Conservation (phyloP, 2,329 filamentous ascomycete genomes). For the Rhytidhysteron rufulum region DNA sequence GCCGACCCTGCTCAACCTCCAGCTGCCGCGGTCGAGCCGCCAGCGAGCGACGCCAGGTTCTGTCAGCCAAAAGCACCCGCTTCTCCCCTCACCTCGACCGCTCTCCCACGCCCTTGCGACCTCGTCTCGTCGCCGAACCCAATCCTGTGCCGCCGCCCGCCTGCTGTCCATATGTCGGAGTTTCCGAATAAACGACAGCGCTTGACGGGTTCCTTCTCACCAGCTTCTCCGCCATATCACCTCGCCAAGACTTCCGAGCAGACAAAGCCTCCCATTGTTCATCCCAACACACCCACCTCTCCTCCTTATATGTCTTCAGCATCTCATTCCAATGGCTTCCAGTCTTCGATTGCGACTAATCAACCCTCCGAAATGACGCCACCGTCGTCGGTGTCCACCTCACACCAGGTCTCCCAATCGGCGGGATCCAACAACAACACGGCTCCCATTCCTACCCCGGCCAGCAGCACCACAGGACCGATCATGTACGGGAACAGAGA, state of each 20-base stretch:
- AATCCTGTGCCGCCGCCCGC: no score
- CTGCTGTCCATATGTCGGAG: constrained; percentile 12
- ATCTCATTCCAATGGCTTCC: constrained; percentile 38
- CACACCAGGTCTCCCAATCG: constrained; percentile 31
- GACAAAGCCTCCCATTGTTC: constrained; percentile 38
- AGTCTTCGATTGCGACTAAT: constrained; percentile 22
- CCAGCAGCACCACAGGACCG: constrained; percentile 31
- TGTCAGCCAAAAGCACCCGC: constrained; percentile 9
- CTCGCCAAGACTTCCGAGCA: constrained; percentile 34
- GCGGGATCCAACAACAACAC: constrained; percentile 25
- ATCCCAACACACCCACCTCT: constrained; percentile 47
- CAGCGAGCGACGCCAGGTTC: constrained; percentile 19
- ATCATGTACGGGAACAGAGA: constrained; percentile 30
- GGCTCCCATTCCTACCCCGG: constrained; percentile 35
- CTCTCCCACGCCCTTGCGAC: not conserved
- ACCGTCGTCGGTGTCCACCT: constrained; percentile 40
- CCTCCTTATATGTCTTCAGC: constrained; percentile 46
- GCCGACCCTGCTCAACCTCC: constrained; percentile 3
- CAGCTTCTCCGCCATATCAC: constrained; percentile 42
- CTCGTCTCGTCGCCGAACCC: constrained; percentile 5
- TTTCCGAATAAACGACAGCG: constrained; percentile 33
- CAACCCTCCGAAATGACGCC: constrained; percentile 34
- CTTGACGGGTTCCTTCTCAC: constrained; percentile 42
- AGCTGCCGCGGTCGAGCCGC: constrained; percentile 28
- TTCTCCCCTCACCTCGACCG: constrained; percentile 13